Base-by-base conservation (phyloP, 2,329 filamentous ascomycete genomes). In the Emergomyces orientalis region DNA sequence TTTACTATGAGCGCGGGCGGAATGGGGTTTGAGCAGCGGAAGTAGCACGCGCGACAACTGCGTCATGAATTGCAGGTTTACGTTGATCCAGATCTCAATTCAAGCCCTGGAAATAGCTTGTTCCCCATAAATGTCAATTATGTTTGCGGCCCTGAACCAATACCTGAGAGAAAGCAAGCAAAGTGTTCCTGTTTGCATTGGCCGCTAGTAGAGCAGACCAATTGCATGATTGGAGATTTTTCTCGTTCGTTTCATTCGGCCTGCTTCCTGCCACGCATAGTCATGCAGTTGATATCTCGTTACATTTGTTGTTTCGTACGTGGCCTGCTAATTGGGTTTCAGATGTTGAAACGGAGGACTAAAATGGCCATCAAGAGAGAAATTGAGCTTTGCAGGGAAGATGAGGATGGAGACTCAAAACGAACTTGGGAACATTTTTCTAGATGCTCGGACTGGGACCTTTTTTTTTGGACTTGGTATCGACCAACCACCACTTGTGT, bases 51-150 rank as follows among this genome's bases (percentile, higher is more conserved):
- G 69, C 0, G 79, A 83, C 3, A 86, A 69, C 22, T 81, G 78
- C 1, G 77, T 72, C 0, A 80, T 78, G 66, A 85, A 86, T 3
- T 77, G 70, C 3, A 75, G 73, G 67, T 84, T 84, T 62, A 80
- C 70, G 62, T 77, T 76, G 62, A 83, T 78, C n/a, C n/a, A n/a
- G n/a, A n/a, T n/a, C n/a, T n/a, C n/a, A n/a, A n/a, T n/a, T n/a
- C n/a, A n/a, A n/a, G n/a, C n/a, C n/a, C n/a, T n/a, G n/a, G n/a
- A n/a, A n/a, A n/a, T n/a, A n/a, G n/a, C n/a, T n/a, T n/a, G n/a
- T n/a, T n/a, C n/a, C n/a, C n/a, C n/a, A n/a, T 45, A 2, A 7
- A 43, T 19, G 17, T 43, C 41, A 43, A 19, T 13, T 17, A 43
- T 17, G 13, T 19, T 19, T 43, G 14, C 17, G 14, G 2, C 41